Conservation (phyloP, 176 grass and related monocot genomes). For the Eragrostis nindensis region DNA sequence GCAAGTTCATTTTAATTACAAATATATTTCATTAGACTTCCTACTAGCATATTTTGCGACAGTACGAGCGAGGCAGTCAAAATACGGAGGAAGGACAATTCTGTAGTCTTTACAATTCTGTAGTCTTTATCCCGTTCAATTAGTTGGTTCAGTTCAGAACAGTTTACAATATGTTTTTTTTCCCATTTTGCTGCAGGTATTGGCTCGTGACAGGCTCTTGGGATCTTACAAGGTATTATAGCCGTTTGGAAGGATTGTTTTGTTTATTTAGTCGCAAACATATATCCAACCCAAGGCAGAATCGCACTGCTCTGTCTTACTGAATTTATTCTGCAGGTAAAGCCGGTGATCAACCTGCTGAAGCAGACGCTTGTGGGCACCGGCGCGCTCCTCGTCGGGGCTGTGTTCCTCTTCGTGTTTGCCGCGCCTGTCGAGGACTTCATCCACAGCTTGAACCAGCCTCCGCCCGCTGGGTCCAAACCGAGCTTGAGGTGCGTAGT, state of each 20-base stretch:
- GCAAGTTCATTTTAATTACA: background rate
- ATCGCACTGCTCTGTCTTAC: background rate
- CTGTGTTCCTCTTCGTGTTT: constrained; percentile 75
- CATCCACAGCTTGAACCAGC: constrained; percentile 55
- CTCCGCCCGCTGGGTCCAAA: constrained; percentile 55
- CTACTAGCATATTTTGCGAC: background rate
- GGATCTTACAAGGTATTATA: constrained; percentile 83
- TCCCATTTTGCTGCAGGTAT: constrained; percentile 51
- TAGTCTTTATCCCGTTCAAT: background rate
- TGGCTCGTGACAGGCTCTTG: constrained; percentile 91
- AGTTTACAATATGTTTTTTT: background rate
- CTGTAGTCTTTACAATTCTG: too few relatives aligned
- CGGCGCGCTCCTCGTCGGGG: constrained; percentile 71
- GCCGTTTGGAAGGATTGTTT: background rate
- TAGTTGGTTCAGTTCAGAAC: background rate
- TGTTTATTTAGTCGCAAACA: background rate
- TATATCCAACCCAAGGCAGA: background rate
- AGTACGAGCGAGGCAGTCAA: background rate
- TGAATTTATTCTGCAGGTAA: constrained; percentile 56
- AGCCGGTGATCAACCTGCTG: constrained; percentile 89
- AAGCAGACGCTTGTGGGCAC: constrained; percentile 96
- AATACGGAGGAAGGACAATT: too few relatives aligned
- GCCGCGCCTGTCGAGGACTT: constrained; percentile 71
- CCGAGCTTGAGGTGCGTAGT: constrained; percentile 58
- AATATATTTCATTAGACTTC: background rate